Percentiles rank a stretch among this genome's conserved stretches.
Conservation (phyloP, 2,329 filamentous ascomycete species). For the Cercospora brassicicola region DNA sequence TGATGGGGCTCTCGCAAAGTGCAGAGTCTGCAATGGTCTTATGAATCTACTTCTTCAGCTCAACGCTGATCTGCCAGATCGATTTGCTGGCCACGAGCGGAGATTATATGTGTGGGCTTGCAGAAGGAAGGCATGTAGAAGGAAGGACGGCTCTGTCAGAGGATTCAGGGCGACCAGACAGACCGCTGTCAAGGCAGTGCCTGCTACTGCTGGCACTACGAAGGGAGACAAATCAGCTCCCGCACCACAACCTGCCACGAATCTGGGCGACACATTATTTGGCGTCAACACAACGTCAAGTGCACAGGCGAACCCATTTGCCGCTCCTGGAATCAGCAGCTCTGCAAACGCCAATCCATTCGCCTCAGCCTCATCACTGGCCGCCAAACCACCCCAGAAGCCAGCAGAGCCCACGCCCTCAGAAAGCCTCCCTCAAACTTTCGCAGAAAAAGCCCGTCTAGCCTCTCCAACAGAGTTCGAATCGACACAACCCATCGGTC, state of each 20-base stretch:
- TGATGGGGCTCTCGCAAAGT: constrained; percentile 75
- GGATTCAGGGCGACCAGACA: constrained; percentile 68
- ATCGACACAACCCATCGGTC: constrained; percentile 31
- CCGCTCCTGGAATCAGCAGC: constrained; percentile 43
- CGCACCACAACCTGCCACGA: constrained; percentile 40
- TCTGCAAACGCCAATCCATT: constrained; percentile 58
- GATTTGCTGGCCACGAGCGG: constrained; percentile 83
- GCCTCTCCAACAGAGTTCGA: constrained; percentile 28
- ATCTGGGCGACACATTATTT: constrained; percentile 69
- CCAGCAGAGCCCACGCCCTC: constrained; percentile 23
- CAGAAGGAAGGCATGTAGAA: constrained; percentile 71
- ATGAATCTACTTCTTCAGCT: constrained; percentile 87
- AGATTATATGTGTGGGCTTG: constrained; percentile 86
- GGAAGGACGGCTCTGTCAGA: constrained; percentile 79
- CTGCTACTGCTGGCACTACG: constrained; percentile 27
- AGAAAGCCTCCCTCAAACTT: constrained; percentile 33
- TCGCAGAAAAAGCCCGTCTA: constrained; percentile 38
- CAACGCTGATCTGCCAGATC: constrained; percentile 82
- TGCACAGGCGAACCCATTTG: constrained; percentile 61
- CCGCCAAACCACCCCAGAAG: constrained; percentile 48
- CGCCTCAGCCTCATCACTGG: constrained; percentile 45
- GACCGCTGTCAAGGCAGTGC: constrained; percentile 14
- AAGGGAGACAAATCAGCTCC: constrained; percentile 21
- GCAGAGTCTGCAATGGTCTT: constrained; percentile 79
- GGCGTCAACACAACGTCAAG: constrained; percentile 55